phyloP scores from a whole-genome alignment of 352 stramenopile genomes.

The Thraustochytrium sp. region DNA sequence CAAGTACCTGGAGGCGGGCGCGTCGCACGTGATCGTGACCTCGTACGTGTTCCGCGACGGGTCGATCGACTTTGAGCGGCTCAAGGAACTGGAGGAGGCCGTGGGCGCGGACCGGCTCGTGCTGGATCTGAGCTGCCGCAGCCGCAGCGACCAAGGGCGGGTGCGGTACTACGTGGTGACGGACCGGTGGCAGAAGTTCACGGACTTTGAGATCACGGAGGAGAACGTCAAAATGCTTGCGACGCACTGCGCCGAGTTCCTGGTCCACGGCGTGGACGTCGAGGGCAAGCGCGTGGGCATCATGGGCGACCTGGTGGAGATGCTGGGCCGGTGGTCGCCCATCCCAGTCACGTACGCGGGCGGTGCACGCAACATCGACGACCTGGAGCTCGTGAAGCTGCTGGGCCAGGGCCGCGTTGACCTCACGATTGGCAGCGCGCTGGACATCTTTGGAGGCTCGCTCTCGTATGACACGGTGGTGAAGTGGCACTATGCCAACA shows the following conservation, averaged over 20 bases:
- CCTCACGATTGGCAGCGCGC: constrained; percentile 93
- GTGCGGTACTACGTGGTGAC: constrained; percentile 85
- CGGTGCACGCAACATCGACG: constrained; percentile 80
- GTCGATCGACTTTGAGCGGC: constrained; percentile 72
- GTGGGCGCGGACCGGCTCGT: constrained; percentile 75
- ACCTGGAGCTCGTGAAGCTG: constrained; percentile 85
- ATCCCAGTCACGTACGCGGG: constrained; percentile 95
- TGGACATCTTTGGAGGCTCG: constrained; percentile 93
- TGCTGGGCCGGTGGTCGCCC: constrained; percentile 80
- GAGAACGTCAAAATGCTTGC: constrained; percentile 76
- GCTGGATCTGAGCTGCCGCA: constrained; percentile 90
- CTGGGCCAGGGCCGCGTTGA: constrained; percentile 84
- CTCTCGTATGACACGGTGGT: constrained; percentile 88
- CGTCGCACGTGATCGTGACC: constrained; percentile 97
- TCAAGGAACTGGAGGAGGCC: constrained; percentile 62
- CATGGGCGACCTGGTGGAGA: constrained; percentile 85
- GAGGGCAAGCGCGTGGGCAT: constrained; percentile 91
- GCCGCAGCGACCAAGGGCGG: constrained; percentile 54
- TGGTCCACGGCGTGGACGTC: constrained; percentile 96
- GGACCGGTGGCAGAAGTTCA: constrained; percentile 94
- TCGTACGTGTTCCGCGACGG: constrained; percentile 91
- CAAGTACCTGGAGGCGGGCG: constrained; percentile 86
- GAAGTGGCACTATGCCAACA: constrained; percentile 66
- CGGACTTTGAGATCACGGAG: constrained; percentile 72
- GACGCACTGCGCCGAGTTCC: constrained; percentile 90